Evolutionary conservation across 768 basidiomycete species (phyloP), one percentile per base, ranked within the genome.

Genomic region (Leccinum subgranulosum): DNA sequence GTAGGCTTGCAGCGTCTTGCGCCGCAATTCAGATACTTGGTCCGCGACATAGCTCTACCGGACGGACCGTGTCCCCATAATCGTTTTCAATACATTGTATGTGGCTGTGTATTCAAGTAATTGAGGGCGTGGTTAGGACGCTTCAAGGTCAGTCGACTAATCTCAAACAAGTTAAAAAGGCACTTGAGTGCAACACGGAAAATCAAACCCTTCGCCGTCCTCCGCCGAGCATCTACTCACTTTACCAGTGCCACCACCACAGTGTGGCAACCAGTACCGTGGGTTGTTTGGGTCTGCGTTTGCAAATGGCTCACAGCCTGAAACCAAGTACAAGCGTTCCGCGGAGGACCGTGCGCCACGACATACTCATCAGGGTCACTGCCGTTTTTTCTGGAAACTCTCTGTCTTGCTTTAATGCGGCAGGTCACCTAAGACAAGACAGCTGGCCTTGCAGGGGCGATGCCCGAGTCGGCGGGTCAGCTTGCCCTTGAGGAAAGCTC

Each of bases 1-100:
- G 56, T 91, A 67, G 41, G 19, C 4, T 21, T 7, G 0, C 8
- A 36, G 36, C 25, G 21, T 50, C 12, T 17, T 27, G 10, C 29
- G 12, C 17, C 17, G 17, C n/a, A 54, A n/a, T 53, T 53, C 49
- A 31, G 41, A 39, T 46, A 49, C 53, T 50, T 47, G 36, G 25
- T 33, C 45, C 54, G 31, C 33, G 48, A 49, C 45, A 55, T 50
- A 53, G 34, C 41, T 52, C 46, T 51, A 19, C 46, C 36, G 23
- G 48, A 53, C 31, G 25, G 51, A 50, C 11, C 21, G 25, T 53
- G 29, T 53, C 51, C 6, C 17, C 25, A n/a, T 41, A 41, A 7
- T 41, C 39, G n/a, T 41, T 41, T n/a, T 9, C 41, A 19, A 41
- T 41, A 41, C 41, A 41, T 19, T 19, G n/a, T 41, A 41, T 41